phyloP scores from a whole-genome alignment of 108 stramenopile species.

The Stephanodiscus triporus region DNA sequence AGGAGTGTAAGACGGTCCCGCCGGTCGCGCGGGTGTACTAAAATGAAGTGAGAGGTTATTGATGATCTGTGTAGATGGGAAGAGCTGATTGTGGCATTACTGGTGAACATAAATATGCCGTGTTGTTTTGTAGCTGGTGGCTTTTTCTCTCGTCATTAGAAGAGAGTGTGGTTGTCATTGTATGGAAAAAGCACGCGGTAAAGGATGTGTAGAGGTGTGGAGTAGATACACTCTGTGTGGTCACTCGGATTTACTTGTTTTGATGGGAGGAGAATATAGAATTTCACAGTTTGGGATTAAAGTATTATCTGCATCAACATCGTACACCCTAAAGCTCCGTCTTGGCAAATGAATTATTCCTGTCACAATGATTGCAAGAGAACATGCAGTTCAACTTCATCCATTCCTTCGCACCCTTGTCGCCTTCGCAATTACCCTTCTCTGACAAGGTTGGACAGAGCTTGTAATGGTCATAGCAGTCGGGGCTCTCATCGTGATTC shows the following conservation, averaged over 20 bases:
- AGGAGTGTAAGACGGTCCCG: slow-evolving; percentile 91
- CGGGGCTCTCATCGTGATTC: slow-evolving; percentile 38
- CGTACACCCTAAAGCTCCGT: slow-evolving; percentile 24
- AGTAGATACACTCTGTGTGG: too few species aligned
- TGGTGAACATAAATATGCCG: too few species aligned
- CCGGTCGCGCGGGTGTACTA: slow-evolving; percentile 98
- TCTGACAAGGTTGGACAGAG: slow-evolving; percentile 25
- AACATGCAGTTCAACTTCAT: slow-evolving; percentile 39
- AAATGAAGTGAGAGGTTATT: background rate
- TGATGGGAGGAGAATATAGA: too few species aligned
- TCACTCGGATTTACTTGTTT: too few species aligned
- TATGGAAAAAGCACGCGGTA: too few species aligned
- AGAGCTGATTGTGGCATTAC: too few species aligned
- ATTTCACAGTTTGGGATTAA: too few species aligned
- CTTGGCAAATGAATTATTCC: slow-evolving; percentile 16
- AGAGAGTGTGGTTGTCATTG: too few species aligned
- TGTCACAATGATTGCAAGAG: slow-evolving; percentile 39
- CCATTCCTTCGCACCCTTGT: slow-evolving; percentile 25
- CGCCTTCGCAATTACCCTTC: slow-evolving; percentile 27
- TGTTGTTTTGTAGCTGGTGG: too few species aligned
- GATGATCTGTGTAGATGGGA: too few species aligned
- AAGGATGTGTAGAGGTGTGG: too few species aligned
- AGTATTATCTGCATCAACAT: background rate
- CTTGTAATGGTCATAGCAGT: slow-evolving; percentile 50
- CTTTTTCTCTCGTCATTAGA: too few species aligned